Evolutionary conservation across 352 stramenopile genomes (phyloP), one percentile per base, ranked within the genome.

Genomic region (Phytophthora multivora): DNA sequence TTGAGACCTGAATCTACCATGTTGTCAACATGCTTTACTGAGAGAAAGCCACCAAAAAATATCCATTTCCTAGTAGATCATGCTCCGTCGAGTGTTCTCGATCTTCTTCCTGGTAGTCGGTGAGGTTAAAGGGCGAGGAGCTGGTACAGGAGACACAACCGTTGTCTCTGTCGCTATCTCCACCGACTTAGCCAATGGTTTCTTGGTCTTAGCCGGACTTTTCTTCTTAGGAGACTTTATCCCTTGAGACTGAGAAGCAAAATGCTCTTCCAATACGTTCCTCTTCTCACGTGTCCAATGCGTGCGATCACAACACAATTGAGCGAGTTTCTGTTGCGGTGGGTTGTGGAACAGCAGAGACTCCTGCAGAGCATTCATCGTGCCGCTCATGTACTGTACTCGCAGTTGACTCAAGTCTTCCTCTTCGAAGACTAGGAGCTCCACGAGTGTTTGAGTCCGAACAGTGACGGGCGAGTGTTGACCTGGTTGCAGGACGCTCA

Each of bases 311-410:
- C 63, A 71, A 16, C 77, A 76, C 6, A 91, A 42, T 51, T 91
- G 83, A 16, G 82, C 51, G 50, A 91, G 79, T 59, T 91, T 91
- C 33, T 89, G 83, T 52, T 89, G 77, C 25, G 83, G 79, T 10
- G 83, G 83, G 60, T 91, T 91, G 73, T 91, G 83, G 67, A 89
- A 91, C 16, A 90, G 69, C 35, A 91, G 66, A 48, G 83, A 91
- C 35, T 83, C 79, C 61, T 91, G 83, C 38, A 91, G 63, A 39
- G 83, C 79, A 52, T 91, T 91, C 83, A 91, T 90, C 10, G 79
- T 81, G 45, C 80, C 75, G 51, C 77, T 88, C 63, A 86, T 69
- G 50, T 87, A 91, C 73, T 91, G 82, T 39, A 91, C 67, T 16
- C 77, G 71, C 8, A 91, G 71, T 59, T 71, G 54, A 25, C 75